phyloP scores from a whole-genome alignment of 164 flowering plant species.

The Magnolia officinalis region DNA sequence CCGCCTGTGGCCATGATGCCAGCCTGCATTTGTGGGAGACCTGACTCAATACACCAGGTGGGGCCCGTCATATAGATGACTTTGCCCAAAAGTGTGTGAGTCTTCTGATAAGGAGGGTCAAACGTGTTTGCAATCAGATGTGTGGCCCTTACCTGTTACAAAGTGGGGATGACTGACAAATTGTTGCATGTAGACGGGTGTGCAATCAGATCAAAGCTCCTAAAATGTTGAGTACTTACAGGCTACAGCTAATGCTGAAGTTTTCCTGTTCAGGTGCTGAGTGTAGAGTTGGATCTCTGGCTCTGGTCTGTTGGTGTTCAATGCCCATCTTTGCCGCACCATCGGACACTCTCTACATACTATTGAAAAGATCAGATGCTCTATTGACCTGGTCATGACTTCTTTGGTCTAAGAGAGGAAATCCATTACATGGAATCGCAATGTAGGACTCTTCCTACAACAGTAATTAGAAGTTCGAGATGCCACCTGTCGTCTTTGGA shows the following conservation, averaged over 20 bases:
- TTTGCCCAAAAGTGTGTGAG: neutral
- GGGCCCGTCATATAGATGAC: neutral
- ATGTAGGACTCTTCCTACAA: neutral
- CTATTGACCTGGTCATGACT: neutral
- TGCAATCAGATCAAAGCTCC: too few relatives aligned
- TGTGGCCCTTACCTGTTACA: too few relatives aligned
- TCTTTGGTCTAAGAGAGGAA: neutral
- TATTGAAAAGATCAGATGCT: constrained; percentile 35
- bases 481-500: neutral
- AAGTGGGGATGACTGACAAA: too few relatives aligned
- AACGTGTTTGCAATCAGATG: too few relatives aligned
- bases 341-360: constrained; percentile 87
- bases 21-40: too few relatives aligned
- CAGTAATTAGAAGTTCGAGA: neutral
- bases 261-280: constrained; percentile 59
- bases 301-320: constrained; percentile 80
- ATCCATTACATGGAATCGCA: neutral
- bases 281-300: constrained; percentile 96
- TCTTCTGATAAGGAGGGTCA: neutral
- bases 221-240: too few relatives aligned
- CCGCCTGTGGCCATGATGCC: too few relatives aligned
- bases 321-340: constrained; percentile 62
- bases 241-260: too few relatives aligned
- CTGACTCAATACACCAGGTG: too few relatives aligned
- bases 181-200: too few relatives aligned